These are phyloP conservation scores for Aureobasidium sp. DNA, from an alignment of 2,329 filamentous ascomycete genomes.

Conservation along the genomic window DNA sequence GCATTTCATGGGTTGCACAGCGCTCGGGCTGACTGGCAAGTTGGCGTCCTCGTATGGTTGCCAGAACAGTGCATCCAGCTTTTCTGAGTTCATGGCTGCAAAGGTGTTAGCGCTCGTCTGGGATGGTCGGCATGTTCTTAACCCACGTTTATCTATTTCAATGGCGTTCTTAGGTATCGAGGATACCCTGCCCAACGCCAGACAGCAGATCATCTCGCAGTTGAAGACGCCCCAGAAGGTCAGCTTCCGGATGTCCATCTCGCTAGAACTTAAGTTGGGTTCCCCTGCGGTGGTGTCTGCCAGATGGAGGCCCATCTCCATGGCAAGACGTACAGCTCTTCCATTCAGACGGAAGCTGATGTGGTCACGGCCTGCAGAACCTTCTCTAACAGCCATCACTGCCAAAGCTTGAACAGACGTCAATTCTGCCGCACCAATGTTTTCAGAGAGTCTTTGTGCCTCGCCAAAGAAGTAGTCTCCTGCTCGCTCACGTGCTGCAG, in stretches of 20 bases:
- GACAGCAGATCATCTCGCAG: constrained; percentile 42
- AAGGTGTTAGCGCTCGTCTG: background rate
- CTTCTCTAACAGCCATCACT: constrained; percentile 69
- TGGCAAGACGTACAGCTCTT: constrained; percentile 62
- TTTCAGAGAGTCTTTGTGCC: constrained; percentile 52
- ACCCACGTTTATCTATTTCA: constrained; percentile 39
- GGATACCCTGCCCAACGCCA: constrained; percentile 41
- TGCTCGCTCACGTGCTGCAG: constrained; percentile 57
- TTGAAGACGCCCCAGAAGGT: constrained; percentile 49
- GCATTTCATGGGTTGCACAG: constrained; percentile 57
- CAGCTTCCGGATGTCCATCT: constrained; percentile 43
- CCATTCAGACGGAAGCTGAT: constrained; percentile 67
- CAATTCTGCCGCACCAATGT: constrained; percentile 52
- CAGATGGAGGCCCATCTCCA: constrained; percentile 64
- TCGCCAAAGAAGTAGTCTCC: constrained; percentile 72
- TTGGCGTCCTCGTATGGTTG: constrained; percentile 31
- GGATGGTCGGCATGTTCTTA: constrained; percentile 18
- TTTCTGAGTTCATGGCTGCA: constrained; percentile 10
- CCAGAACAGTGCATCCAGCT: constrained; percentile 29
- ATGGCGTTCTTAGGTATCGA: constrained; percentile 43
- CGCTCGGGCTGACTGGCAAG: constrained; percentile 48
- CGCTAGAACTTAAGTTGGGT: constrained; percentile 31
- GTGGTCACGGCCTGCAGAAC: constrained; percentile 60
- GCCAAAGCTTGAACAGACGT: constrained; percentile 69
- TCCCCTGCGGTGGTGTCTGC: constrained; percentile 27